Conservation (phyloP, 352 stramenopile genomes). For the Globisporangium nunn region DNA sequence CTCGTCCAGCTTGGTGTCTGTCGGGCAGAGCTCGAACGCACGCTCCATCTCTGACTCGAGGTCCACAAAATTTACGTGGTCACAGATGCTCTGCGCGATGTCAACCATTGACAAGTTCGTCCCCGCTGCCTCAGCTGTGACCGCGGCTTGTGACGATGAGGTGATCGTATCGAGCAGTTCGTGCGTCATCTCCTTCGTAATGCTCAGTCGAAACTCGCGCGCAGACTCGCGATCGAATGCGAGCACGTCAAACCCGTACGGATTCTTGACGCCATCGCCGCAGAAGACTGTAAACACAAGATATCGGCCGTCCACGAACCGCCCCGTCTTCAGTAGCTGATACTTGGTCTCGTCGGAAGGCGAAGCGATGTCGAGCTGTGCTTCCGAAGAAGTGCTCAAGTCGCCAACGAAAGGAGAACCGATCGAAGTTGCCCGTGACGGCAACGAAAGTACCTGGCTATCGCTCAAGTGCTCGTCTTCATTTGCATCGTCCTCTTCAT, state of each 20-base stretch:
- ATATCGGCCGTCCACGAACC: conserved; percentile 59
- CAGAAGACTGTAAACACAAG: conserved; percentile 62
- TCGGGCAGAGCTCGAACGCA: conserved; percentile 62
- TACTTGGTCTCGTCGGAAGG: conserved; percentile 29
- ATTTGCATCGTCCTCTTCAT: background rate
- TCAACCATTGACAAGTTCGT: conserved; percentile 71
- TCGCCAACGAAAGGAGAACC: conserved; percentile 29
- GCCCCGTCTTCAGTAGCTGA: conserved; percentile 53
- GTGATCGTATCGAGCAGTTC: conserved; percentile 46
- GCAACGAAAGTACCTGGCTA: conserved; percentile 5
- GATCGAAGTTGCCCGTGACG: conserved; percentile 6
- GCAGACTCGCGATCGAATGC: conserved; percentile 38
- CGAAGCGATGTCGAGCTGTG: background rate
- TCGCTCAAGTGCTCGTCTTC: background rate
- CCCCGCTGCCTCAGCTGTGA: conserved; percentile 48
- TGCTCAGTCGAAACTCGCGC: conserved; percentile 39
- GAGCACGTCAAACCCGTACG: conserved; percentile 66
- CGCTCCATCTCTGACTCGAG: conserved; percentile 30
- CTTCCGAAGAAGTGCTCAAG: conserved; percentile 8
- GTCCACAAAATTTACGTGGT: conserved; percentile 42
- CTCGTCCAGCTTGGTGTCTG: conserved; percentile 48
- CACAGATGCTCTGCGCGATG: conserved; percentile 53
- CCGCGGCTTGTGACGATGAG: conserved; percentile 43
- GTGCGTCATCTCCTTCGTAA: conserved; percentile 61
- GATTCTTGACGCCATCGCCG: conserved; percentile 52